phyloP scores from a whole-genome alignment of 2,329 filamentous ascomycete species.

The Claviceps purpurea region DNA sequence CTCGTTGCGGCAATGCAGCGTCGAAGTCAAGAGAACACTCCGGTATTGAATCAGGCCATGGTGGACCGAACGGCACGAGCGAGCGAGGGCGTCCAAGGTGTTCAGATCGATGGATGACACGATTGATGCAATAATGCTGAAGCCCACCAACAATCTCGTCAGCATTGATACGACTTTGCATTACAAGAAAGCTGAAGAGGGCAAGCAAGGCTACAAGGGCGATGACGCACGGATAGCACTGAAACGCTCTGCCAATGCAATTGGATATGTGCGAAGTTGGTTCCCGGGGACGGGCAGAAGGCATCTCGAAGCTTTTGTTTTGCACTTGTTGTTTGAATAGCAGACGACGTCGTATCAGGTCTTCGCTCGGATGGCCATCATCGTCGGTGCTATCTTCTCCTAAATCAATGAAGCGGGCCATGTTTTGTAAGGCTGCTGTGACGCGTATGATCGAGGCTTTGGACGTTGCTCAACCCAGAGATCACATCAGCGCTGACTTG shows the following conservation, averaged over 20 bases:
- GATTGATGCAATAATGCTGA: slow-evolving; percentile 66
- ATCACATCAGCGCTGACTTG: not conserved
- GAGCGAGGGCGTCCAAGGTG: slow-evolving; percentile 69
- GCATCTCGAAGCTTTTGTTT: not conserved
- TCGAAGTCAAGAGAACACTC: slow-evolving; percentile 56
- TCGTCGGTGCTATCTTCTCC: slow-evolving; percentile 8
- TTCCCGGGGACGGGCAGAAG: not conserved
- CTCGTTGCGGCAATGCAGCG: slow-evolving; percentile 71
- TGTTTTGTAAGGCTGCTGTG: not conserved
- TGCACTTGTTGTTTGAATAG: slow-evolving; percentile 2
- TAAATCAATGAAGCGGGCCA: slow-evolving; percentile 14
- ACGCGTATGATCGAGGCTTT: not conserved
- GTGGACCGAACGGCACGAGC: slow-evolving; percentile 69
- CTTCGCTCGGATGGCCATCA: slow-evolving; percentile 1
- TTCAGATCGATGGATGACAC: slow-evolving; percentile 74
- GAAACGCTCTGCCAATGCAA: slow-evolving; percentile 18
- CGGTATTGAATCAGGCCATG: slow-evolving; percentile 68
- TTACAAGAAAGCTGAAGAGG: not conserved
- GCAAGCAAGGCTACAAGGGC: not conserved
- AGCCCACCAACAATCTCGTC: not conserved
- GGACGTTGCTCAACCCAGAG: not conserved
- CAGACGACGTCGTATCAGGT: slow-evolving; percentile 3
- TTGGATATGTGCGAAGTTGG: slow-evolving; percentile 5
- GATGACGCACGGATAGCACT: slow-evolving; percentile 22
- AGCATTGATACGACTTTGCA: not conserved